Evolutionary conservation across 1,139 yeast genomes (phyloP), one percentile per base, ranked within the genome.

Genomic region (Yamadazyma siamensis): DNA sequence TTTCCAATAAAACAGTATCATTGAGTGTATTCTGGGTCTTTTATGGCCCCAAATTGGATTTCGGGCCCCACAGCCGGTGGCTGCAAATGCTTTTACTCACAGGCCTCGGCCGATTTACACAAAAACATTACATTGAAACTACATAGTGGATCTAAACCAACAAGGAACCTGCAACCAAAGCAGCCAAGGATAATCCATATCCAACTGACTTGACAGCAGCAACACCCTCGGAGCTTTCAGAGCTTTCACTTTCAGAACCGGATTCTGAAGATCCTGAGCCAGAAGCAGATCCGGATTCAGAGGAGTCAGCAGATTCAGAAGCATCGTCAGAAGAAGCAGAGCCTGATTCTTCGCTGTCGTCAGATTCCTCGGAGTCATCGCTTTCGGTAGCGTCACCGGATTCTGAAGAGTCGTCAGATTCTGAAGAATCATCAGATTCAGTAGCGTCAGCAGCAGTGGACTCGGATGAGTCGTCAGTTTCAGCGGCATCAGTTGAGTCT

Each of bases 261-360:
- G 47, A 48, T 21, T 54, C 20, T 23, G 26, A 15, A 13, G 23
- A 23, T 22, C 35, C 32, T 13, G 34, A 27, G 12, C 25, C 33
- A 20, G 41, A 36, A 18, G 31, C 15, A 7, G 13, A 29, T 21
- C 31, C 32, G 25, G 36, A 33, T 14, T 25, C 22, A 17, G 16
- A 27, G 12, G 29, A 23, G 14, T 10, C 23, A 18, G 19, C 32
- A 23, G 36, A 28, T 18, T 20, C 34, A 12, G 56, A 44, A 23
- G 59, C 47, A 20, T 49, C 50, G 8, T 52, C 41, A 34, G 36
- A 48, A 30, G 38, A 23, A 23, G 31, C 33, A 19, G 42, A 21
- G 11, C 36, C 38, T 15, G 46, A 31, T 21, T 17, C 31, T 13
- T 25, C 34, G 28, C 44, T 28, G 15, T 17, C 32, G 21, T 29